These are phyloP conservation scores for Candida qinlingensis DNA, from an alignment of 805 yeast species.

Conservation along the genomic window DNA sequence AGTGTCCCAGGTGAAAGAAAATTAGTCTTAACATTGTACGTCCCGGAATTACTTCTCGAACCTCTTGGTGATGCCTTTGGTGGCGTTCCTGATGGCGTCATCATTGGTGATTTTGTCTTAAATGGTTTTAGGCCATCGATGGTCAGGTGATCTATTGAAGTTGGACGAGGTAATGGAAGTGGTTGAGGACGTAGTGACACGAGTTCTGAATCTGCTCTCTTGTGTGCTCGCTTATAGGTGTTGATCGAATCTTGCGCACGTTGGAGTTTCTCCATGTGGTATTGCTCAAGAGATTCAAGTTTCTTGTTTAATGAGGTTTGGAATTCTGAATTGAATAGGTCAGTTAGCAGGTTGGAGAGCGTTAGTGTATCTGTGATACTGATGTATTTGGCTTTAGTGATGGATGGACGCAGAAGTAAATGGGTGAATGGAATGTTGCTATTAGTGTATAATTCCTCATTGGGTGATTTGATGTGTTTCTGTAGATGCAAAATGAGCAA, in stretches of 20 bases:
- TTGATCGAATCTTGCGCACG: conserved; percentile 16
- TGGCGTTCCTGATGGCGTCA: conserved; percentile 15
- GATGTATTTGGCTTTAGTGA: conserved; percentile 7
- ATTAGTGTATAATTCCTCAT: conserved; percentile 3
- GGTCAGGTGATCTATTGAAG: conserved; percentile 3
- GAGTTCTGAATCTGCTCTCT: conserved; percentile 3
- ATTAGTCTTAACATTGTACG: conserved; percentile 2
- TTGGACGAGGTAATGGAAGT: conserved; percentile 2
- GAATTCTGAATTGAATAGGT: conserved; percentile 10
- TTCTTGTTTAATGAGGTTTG: conserved; percentile 11
- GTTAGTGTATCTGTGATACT: conserved; percentile 8
- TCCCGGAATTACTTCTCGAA: conserved; percentile 14
- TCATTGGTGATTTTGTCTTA: conserved; percentile 21
- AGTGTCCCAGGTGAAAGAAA: conserved; percentile 6
- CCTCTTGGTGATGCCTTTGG: conserved; percentile 15
- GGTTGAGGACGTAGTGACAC: conserved; percentile 1
- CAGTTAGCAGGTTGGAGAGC: conserved; percentile 9
- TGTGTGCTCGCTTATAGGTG: conserved; percentile 7
- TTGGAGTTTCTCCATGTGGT: conserved; percentile 13
- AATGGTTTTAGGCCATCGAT: conserved; percentile 19
- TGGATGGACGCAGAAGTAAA: conserved; percentile 22
- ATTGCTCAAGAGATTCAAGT: conserved; percentile 13
- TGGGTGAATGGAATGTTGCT: conserved; percentile 22
- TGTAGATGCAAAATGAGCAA: conserved; percentile 17
- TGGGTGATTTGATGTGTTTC: conserved; percentile 3